phyloP scores from a whole-genome alignment of 2,329 filamentous ascomycete genomes.

The Sordariomycetes sp. region DNA sequence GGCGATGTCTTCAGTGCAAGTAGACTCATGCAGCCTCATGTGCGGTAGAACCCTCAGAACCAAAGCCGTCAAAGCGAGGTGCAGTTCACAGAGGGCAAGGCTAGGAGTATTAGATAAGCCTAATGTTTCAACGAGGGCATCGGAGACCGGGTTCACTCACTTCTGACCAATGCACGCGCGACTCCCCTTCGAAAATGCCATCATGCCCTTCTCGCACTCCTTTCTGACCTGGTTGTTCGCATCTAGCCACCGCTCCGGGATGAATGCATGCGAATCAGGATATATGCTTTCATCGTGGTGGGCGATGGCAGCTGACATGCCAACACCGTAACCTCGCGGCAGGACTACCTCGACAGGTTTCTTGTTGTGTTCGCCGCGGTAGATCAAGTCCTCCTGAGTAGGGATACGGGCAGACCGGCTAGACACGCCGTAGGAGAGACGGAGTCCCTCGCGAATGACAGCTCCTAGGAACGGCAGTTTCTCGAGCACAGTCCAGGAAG shows the following conservation, averaged over 20 bases:
- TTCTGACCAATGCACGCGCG: conserved; percentile 24
- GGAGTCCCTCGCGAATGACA: conserved; percentile 25
- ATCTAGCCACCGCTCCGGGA: conserved; percentile 26
- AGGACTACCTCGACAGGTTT: conserved; percentile 14
- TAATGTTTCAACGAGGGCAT: not conserved
- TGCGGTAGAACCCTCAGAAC: conserved; percentile 13
- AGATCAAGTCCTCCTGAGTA: conserved; percentile 17
- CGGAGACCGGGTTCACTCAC: conserved; percentile 4
- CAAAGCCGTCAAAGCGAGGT: conserved; percentile 11
- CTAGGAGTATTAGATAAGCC: conserved; percentile 9
- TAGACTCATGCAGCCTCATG: conserved; percentile 16
- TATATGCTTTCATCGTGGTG: conserved; percentile 27
- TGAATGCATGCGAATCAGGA: conserved; percentile 22
- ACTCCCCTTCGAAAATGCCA: conserved; percentile 27
- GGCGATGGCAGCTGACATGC: conserved; percentile 22
- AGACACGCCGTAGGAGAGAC: conserved; percentile 20
- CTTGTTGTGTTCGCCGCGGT: conserved; percentile 10
- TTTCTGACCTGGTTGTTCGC: conserved; percentile 11
- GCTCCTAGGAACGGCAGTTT: conserved; percentile 24
- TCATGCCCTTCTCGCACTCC: conserved; percentile 19
- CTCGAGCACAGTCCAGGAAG: conserved; percentile 20
- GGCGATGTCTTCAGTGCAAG: conserved; percentile 14
- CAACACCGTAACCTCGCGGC: conserved; percentile 21
- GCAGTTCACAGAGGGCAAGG: conserved; percentile 14
- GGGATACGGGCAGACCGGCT: conserved; percentile 14